These are phyloP conservation scores for Platanthera guangdongensis DNA, from an alignment of 106 monocot species.

Conservation along the genomic window DNA sequence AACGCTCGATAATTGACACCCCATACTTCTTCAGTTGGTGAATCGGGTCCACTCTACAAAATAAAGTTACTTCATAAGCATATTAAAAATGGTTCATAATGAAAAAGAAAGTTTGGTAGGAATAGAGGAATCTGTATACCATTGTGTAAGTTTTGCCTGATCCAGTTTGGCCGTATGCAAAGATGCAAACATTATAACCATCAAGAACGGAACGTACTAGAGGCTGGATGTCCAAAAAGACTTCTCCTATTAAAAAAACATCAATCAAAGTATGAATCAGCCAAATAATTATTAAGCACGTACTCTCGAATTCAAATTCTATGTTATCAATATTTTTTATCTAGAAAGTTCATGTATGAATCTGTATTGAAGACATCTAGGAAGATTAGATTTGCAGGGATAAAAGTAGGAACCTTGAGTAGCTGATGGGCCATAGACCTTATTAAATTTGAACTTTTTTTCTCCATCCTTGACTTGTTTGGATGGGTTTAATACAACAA, in stretches of 20 bases:
- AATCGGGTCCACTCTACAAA: conserved; percentile 48
- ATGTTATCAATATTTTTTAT: neutral
- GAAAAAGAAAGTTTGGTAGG: neutral
- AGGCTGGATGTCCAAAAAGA: conserved; percentile 61
- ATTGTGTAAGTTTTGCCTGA: conserved; percentile 94
- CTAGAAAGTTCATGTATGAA: neutral
- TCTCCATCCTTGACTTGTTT: conserved; percentile 65
- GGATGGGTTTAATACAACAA: conserved; percentile 54
- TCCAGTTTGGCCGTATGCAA: conserved; percentile 89
- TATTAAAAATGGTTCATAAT: neutral
- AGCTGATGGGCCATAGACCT: conserved; percentile 50
- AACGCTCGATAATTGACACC: conserved; percentile 77
- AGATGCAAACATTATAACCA: conserved; percentile 77
- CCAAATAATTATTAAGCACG: neutral
- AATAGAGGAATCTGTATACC: conserved; percentile 23
- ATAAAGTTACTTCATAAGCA: neutral
- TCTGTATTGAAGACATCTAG: neutral
- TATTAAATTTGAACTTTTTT: conserved; percentile 67
- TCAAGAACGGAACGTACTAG: conserved; percentile 61
- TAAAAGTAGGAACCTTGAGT: conserved; percentile 57
- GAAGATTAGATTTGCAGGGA: neutral
- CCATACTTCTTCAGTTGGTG: conserved; percentile 43
- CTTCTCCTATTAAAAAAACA: conserved; percentile 36
- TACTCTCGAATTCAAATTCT: neutral
- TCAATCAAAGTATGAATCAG: neutral